Conservation (phyloP, 2,329 filamentous ascomycete species). For the Phialophora tarda region DNA sequence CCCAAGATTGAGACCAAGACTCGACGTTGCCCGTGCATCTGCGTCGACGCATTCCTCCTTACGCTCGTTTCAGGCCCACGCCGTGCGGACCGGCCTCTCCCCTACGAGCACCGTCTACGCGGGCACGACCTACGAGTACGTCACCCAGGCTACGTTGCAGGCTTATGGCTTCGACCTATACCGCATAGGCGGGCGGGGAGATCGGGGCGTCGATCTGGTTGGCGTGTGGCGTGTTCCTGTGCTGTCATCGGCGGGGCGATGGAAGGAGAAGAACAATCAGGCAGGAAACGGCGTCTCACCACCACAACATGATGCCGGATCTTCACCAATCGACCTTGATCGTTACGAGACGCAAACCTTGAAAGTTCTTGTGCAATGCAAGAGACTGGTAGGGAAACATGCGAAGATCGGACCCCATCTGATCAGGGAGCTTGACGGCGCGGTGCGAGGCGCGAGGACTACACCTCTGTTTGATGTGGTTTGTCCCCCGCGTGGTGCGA, state of each 20-base stretch:
- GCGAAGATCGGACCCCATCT: constrained; percentile 51
- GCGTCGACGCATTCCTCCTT: constrained; percentile 40
- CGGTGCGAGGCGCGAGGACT: constrained; percentile 44
- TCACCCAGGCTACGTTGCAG: constrained; percentile 48
- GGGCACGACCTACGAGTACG: constrained; percentile 57
- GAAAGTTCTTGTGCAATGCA: constrained; percentile 55
- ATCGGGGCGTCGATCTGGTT: constrained; percentile 55
- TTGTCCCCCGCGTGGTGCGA: neutral
- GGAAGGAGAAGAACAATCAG: constrained; percentile 12
- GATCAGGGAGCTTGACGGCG: constrained; percentile 63
- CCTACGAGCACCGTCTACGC: constrained; percentile 49
- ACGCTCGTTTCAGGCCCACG: constrained; percentile 49
- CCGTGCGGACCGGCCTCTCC: constrained; percentile 47
- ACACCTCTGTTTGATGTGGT: constrained; percentile 16
- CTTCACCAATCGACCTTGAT: neutral
- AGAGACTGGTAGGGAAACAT: constrained; percentile 46
- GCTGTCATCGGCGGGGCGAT: neutral
- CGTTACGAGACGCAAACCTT: constrained; percentile 43
- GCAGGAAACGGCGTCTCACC: neutral
- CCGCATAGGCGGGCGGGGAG: constrained; percentile 53
- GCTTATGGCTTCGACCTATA: constrained; percentile 48
- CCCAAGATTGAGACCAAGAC: neutral
- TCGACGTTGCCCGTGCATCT: constrained; percentile 8
- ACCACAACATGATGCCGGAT: no score
- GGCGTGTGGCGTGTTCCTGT: constrained; percentile 53